Base-by-base conservation (phyloP, 2,329 filamentous ascomycete species). In the Neospermospora avenae region DNA sequence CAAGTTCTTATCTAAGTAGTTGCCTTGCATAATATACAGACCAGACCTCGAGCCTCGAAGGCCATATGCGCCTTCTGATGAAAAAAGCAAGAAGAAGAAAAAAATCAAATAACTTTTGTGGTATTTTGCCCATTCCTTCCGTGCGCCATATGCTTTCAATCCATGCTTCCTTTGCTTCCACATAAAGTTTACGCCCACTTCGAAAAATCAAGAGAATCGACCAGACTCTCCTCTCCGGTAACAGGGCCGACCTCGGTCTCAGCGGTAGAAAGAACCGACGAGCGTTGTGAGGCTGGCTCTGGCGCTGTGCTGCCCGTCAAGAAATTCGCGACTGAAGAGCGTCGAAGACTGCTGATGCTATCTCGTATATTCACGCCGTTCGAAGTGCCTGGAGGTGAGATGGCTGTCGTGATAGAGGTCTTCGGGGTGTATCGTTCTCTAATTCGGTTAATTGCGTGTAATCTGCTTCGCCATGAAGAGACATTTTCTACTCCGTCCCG, bases 391-490 rank as follows among this genome's bases (percentile, higher is more conserved):
- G 78, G 63, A 31, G 66, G 69, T 20, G 70, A 71, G 2, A 60
- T 65, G 44, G 65, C 58, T 28, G 66, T 68, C 13, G 79, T 74
- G 22, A 42, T 59, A 35, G 60, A 31, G 18, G 61, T 51, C 65
- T 80, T 84, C 8, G 77, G 76, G 1, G 77, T 78, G 66, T 88
- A 81, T 61, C 82, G 84, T 60, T 96, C 90, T 28, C 92, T 85
- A 53, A 99, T 81, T 46, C 86, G 84, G 72, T 89, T 88, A 72
- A 99, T 96, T 72, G 93, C 90, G 52, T 89, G 85, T 13, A 98
- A 82, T 52, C 95, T 86, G 68, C 88, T 90, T 60, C 91, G 86
- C 95, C 95, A 98, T 8, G 91, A 90, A 11, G 91, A 95, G 31
- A 95, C 82, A 70, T 96, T 87, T 73, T 96, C 92, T 59, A 89